These are phyloP conservation scores for Aspergillus fumigatus DNA, from an alignment of 2,329 filamentous ascomycete genomes.

Conservation along the genomic window DNA sequence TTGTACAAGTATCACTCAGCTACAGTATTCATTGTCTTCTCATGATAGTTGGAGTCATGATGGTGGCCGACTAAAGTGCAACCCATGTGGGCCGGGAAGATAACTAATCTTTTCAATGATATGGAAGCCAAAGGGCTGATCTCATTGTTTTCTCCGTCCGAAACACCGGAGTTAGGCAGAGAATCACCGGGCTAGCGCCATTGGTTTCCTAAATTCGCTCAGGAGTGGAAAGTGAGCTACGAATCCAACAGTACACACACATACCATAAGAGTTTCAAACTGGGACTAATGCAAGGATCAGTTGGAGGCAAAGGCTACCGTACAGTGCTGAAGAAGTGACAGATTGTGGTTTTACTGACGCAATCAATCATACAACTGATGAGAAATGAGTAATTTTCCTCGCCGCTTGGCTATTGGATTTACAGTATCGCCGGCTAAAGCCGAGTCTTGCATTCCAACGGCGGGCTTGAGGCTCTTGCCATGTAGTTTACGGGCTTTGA, in stretches of 20 bases:
- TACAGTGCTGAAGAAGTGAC: not conserved
- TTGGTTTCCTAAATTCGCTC: not conserved
- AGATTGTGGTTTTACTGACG: not conserved
- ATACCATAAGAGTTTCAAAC: not conserved
- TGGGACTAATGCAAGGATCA: not conserved
- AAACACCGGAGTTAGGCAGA: not conserved
- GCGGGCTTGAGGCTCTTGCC: not conserved
- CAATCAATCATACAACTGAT: not conserved
- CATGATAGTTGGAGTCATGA: not conserved
- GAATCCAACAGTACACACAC: not conserved
- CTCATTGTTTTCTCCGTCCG: not conserved
- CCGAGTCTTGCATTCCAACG: not conserved
- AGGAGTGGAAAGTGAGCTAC: not conserved
- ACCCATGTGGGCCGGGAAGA: not conserved
- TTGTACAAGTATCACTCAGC: not conserved
- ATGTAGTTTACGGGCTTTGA: not conserved
- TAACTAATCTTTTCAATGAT: not conserved
- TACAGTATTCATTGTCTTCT: not conserved
- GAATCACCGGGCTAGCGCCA: not conserved
- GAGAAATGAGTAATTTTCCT: not conserved
- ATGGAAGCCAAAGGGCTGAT: not conserved
- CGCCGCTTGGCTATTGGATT: not conserved
- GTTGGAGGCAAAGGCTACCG: not conserved
- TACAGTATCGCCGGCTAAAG: not conserved
- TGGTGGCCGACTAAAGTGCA: not conserved